Conservation (phyloP, 2,329 filamentous ascomycete genomes). For the Claviceps sp. region DNA sequence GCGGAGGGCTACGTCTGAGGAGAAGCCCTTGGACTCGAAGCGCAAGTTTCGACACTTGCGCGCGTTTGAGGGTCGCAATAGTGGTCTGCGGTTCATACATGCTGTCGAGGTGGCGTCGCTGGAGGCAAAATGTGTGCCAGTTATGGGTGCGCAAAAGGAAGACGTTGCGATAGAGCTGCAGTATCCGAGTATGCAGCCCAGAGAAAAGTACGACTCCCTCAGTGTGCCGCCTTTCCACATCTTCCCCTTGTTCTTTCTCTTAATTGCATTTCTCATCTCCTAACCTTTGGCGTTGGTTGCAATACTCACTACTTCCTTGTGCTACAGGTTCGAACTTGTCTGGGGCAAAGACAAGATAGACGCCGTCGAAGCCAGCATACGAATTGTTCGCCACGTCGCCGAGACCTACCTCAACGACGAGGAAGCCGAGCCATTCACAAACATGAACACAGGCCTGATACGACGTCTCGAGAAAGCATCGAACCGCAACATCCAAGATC, state of each 20-base stretch:
- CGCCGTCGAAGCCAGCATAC: conserved; percentile 59
- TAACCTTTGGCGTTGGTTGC: background rate
- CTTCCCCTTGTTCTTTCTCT: background rate
- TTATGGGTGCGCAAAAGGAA: conserved; percentile 34
- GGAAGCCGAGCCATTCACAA: conserved; percentile 52
- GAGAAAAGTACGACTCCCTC: conserved; percentile 44
- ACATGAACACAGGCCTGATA: conserved; percentile 60
- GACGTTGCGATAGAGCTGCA: conserved; percentile 56
- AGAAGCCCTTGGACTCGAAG: conserved; percentile 30
- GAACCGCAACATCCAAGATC: conserved; percentile 48
- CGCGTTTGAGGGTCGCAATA: conserved; percentile 30
- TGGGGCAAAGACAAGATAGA: conserved; percentile 69
- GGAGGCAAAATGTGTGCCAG: conserved; percentile 35
- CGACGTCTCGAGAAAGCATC: conserved; percentile 65
- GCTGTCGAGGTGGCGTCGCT: conserved; percentile 42
- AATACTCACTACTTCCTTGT: background rate
- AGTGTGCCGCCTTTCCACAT: background rate
- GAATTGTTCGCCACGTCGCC: conserved; percentile 55
- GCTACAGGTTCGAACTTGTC: conserved; percentile 45
- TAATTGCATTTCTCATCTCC: background rate
- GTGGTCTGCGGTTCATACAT: conserved; percentile 39
- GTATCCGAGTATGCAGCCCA: conserved; percentile 63
- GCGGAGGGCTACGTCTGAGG: conserved; percentile 27
- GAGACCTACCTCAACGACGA: conserved; percentile 66
- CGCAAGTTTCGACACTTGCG: conserved; percentile 31